Percentiles rank a stretch among this genome's conserved stretches.
Evolutionary conservation across 2,329 filamentous ascomycete species (phyloP).

Genomic region (Eurotiales sp.): DNA sequence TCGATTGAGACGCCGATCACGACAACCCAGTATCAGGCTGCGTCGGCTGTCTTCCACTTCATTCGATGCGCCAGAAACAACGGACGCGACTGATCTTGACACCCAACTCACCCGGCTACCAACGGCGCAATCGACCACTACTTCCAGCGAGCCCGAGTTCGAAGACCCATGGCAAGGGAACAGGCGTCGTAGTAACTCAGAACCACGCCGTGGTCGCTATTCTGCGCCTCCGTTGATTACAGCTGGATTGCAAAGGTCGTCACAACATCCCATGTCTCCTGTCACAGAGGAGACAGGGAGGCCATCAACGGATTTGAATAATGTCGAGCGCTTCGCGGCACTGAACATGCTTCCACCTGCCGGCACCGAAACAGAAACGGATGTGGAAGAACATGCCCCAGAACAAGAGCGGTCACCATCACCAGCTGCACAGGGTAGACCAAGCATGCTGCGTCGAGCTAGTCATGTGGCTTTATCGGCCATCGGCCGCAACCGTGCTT

Average conservation of each 20-base stretch:
- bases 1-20: conserved; percentile 4
- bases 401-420: neutral
- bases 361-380: neutral
- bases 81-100: neutral
- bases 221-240: conserved; percentile 24
- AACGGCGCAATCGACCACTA: neutral
- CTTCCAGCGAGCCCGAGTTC: conserved; percentile 18
- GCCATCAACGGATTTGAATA: conserved; percentile 12
- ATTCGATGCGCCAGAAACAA: neutral
- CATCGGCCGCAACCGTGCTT: conserved; percentile 31
- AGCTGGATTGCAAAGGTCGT: conserved; percentile 20
- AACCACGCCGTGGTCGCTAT: conserved; percentile 34
- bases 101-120: neutral
- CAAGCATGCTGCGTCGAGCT: conserved; percentile 27
- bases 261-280: conserved; percentile 25
- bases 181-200: conserved; percentile 40
- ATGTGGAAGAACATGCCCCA: neutral
- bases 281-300: conserved; percentile 31
- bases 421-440: neutral
- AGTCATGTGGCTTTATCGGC: conserved; percentile 29
- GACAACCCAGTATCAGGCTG: conserved; percentile 20
- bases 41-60: conserved; percentile 18
- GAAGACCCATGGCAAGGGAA: conserved; percentile 26
- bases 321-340: conserved; percentile 16
- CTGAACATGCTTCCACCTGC: neutral